Evolutionary conservation across 768 basidiomycete species (phyloP), one percentile per base, ranked within the genome.

Genomic region (Tephrocybe sp.): DNA sequence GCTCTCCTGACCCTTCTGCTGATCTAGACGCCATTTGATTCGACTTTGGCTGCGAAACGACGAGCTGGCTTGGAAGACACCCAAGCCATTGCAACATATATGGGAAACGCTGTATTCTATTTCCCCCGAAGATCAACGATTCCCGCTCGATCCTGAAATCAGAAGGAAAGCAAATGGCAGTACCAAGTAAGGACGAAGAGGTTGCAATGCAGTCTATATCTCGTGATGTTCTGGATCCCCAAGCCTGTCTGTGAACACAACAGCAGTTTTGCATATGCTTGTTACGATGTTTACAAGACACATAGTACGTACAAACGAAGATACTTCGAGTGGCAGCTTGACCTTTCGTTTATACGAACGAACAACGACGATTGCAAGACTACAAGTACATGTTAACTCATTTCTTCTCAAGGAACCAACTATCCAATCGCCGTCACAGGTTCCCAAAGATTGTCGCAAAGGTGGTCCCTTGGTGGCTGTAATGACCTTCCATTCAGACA

Each of bases 11-110:
- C 37, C 18, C 5, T 6, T 9, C 3, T 19, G 8, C 21, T 18
- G 37, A 21, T 19, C 22, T 48, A 75, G 74, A 45, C 71, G 74
- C 22, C 74, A 76, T 54, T 66, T 76, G 19, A 59, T 76, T 44
- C 68, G 75, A 13, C 57, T 76, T 13, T 76, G 75, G 73, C 56
- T 74, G 25, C 64, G 75, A n/a, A 74, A 75, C 41, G 72, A 75
- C 33, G 69, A 73, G 53, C 49, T 75, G 45, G 74, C 74, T 22
- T 77, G 75, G 74, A 66, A 62, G 48, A 73, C 69, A 2, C 75
- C 74, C 12, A 62, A 65, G 25, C 62, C 66, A 10, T 53, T 77
- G 46, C 59, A 71, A 42, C 59, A 62, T 27, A 67, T 62, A 21
- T 75, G 73, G 73, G 53, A 62, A 42, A 59, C 62, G 39, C 56